phyloP scores from a whole-genome alignment of 2,329 filamentous ascomycete species.

The Akanthomyces muscarius region DNA sequence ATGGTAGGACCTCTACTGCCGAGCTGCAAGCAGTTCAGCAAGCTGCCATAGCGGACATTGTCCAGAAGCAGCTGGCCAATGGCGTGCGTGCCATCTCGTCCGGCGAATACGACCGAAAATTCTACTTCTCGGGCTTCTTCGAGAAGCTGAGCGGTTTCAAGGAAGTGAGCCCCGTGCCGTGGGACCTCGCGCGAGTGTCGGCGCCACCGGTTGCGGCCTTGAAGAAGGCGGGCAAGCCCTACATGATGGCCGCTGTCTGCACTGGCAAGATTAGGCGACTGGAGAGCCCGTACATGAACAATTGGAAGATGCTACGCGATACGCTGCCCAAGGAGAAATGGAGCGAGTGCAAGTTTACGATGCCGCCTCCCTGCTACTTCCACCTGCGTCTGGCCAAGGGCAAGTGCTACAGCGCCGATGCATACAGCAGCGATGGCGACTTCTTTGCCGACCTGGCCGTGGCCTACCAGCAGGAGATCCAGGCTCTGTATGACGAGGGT shows the following conservation, averaged over 20 bases:
- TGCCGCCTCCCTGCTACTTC: constrained; percentile 66
- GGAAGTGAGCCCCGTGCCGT: constrained; percentile 36
- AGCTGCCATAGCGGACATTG: constrained; percentile 60
- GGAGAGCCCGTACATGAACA: constrained; percentile 40
- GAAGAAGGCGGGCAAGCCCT: constrained; percentile 35
- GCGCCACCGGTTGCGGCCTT: constrained; percentile 38
- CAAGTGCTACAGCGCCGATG: constrained; percentile 49
- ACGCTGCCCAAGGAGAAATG: constrained; percentile 54
- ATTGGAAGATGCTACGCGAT: constrained; percentile 37
- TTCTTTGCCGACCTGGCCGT: constrained; percentile 55
- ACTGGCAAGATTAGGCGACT: constrained; percentile 40
- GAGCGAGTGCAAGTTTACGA: constrained; percentile 63
- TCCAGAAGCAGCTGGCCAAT: constrained; percentile 59
- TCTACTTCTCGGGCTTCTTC: constrained; percentile 47
- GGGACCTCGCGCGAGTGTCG: constrained; percentile 34
- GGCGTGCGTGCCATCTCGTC: constrained; percentile 62
- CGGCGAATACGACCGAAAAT: constrained; percentile 60
- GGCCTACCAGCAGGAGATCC: constrained; percentile 52
- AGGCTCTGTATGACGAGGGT: constrained; percentile 51
- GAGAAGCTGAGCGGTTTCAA: constrained; percentile 42
- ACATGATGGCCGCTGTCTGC: constrained; percentile 38
- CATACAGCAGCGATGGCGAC: constrained; percentile 49
- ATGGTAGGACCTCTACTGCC: constrained; percentile 36
- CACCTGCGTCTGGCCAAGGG: constrained; percentile 50
- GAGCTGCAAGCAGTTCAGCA: constrained; percentile 56